phyloP scores from a whole-genome alignment of 139 green algal genomes.

The Desmodesmus armatus region DNA sequence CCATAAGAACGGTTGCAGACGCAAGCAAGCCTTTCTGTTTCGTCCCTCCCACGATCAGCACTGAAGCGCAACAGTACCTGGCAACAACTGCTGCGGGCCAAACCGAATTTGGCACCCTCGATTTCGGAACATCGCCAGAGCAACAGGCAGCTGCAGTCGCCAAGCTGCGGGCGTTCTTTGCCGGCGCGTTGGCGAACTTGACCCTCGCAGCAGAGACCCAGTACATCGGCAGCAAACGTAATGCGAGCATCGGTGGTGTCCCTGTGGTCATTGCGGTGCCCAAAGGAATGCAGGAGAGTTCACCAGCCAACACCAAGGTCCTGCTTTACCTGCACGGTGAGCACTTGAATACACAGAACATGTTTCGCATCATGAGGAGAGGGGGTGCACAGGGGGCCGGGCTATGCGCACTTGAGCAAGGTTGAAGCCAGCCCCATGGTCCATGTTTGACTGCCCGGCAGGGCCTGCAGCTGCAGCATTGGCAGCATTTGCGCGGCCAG shows the following conservation, averaged over 20 bases:
- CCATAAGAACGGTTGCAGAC: neutral
- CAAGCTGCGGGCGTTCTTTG: neutral
- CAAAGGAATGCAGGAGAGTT: neutral
- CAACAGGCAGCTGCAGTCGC: neutral
- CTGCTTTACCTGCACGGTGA: slow-evolving; percentile 14
- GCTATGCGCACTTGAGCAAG: too few species aligned
- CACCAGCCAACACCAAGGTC: neutral
- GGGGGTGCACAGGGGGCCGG: too few species aligned
- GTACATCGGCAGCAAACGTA: neutral
- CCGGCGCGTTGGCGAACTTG: neutral
- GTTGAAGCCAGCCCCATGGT: too few species aligned
- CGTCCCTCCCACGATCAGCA: neutral
- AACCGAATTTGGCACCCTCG: neutral
- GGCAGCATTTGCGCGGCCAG: too few species aligned
- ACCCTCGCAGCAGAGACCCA: neutral
- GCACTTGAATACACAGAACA: too few species aligned
- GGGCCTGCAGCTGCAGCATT: too few species aligned
- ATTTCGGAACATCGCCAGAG: too few species aligned
- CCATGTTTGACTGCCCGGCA: too few species aligned
- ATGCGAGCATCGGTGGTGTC: slow-evolving; percentile 8
- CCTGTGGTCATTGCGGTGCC: neutral
- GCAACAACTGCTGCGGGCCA: neutral
- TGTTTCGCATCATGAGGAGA: too few species aligned
- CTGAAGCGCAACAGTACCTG: neutral
- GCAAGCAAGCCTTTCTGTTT: neutral